Base-by-base conservation (phyloP, 2,329 filamentous ascomycete species). In the Colletotrichum lindemuthianum region DNA sequence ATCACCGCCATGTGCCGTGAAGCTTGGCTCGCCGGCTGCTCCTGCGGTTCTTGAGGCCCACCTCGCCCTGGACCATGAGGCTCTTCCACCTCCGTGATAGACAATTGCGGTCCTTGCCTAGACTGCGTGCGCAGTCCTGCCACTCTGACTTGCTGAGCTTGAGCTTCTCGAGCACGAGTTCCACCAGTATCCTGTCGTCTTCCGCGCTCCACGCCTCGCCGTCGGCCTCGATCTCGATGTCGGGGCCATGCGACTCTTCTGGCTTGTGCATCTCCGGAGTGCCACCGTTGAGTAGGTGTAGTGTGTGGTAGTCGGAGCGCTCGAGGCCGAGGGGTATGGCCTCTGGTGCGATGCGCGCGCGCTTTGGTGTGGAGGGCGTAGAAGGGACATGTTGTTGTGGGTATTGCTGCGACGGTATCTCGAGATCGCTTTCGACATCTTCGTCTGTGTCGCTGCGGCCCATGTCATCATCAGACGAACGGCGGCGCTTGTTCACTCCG, bases 81-180 rank as follows among this genome's bases (percentile, higher is more conserved):
- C 83, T 88, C 79, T 85, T 88, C 88, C 88, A 91, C 69, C 88
- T 78, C 54, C 83, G 79, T 45, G 83, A 84, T 49, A 89, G 79
- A 64, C 81, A 85, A 63, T 81, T 78, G 55, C 85, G 79, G 75
- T 89, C 86, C 70, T 84, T 86, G 66, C 88, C 88, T 8, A 90
- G 78, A 68, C 81, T 87, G 64, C 86, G 81, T 47, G 88, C 88
- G 73, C 88, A 90, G 72, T 90, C 88, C 64, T 89, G 86, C 88
- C 88, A 90, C 63, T 90, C 87, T 54, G 82, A 81, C 75, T 87
- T 89, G 69, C 83, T 84, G 24, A 91, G 80, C 75, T 85, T 85
- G 59, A 90, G 80, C 78, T 90, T 90, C 72, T 89, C 87, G 6
- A 90, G 79, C 43, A 91, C 86, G 15, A 90, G 81, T 75, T 90